A percentile compares a stretch with the other conserved stretches of the same genome.
These are phyloP conservation scores for Lichenothelia convexa DNA, from an alignment of 495 filamentous ascomycete genomes.

Conservation along the genomic window DNA sequence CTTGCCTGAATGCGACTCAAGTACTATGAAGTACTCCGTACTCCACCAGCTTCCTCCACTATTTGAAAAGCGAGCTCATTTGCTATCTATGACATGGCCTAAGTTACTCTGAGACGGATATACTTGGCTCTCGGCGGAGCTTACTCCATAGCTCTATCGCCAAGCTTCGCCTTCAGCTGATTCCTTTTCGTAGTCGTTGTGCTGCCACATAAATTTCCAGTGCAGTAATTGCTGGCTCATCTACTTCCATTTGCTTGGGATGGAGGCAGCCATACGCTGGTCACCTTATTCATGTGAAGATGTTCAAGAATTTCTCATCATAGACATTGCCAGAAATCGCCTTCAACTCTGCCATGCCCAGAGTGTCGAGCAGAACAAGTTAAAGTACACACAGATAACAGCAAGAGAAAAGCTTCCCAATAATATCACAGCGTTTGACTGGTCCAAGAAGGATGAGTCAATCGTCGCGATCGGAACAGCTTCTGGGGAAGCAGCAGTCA, in stretches of 20 bases:
- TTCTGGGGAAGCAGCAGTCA: conserved; percentile 65
- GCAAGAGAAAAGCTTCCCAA: conserved; percentile 68
- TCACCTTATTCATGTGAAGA: conserved; percentile 53
- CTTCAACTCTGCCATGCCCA: conserved; percentile 64
- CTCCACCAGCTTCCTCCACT: no score
- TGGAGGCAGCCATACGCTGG: conserved; percentile 71
- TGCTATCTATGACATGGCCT: no score
- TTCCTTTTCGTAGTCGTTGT: no score
- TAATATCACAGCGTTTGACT: conserved; percentile 82
- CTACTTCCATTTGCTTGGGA: conserved; percentile 15
- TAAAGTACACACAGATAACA: conserved; percentile 49
- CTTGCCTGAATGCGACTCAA: no score
- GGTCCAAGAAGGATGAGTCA: conserved; percentile 63
- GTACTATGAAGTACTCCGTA: no score
- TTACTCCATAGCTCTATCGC: no score
- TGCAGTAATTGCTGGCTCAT: no score
- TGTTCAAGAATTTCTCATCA: conserved; percentile 56
- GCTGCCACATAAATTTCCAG: no score
- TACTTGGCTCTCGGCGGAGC: no score
- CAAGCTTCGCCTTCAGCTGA: no score
- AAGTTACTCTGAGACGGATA: no score
- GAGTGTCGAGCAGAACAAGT: conserved; percentile 29
- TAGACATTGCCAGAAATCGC: conserved; percentile 63
- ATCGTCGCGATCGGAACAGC: conserved; percentile 72
- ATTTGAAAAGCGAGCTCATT: no score